Base-by-base conservation (phyloP, 352 stramenopile species). In the Peronospora destructor region DNA sequence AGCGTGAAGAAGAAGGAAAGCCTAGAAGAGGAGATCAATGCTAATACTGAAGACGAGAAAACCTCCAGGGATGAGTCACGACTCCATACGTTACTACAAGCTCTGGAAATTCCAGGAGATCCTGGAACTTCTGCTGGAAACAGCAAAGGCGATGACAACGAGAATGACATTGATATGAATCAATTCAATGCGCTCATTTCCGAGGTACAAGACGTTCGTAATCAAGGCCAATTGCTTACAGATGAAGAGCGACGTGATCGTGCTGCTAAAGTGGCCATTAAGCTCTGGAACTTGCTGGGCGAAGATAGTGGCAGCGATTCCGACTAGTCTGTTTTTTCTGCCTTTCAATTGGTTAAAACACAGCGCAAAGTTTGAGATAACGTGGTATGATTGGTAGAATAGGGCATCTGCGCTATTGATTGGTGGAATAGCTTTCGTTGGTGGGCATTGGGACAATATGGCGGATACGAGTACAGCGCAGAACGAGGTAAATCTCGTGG, bases 401-500 rank as follows among this genome's bases (percentile, higher is more conserved):
- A 49, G 0, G 0, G 1, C 46, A 32, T 41, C 28, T 11, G 12
- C 28, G 28, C 3, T 3, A 12, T 12, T 13, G 35, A 65, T 65
- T 65, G 57, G 57, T 17, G 40, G 28, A 61, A 25, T 32, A 16
- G 13, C 30, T 53, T 58, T 64, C 48, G 45, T 59, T 62, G 53
- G 58, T 59, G 53, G 53, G 25, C 26, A 64, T 38, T 39, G 10
- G 45, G 43, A 21, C 17, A 5, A 61, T 7, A 85, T 83, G 73
- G 71, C 71, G 43, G 66, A 81, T 41, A 35, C 30, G 5, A 34
- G 30, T 34, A 34, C 19, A n/a, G 36, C 45, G 40, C 56, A 71
- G 54, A 64, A 49, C 41, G 76, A 87, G 54, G 72, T 91, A 50
- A 91, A 85, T 63, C 62, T 91, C 23, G 75, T 88, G 64, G 72